Evolutionary conservation across 805 yeast species (phyloP), one percentile per base, ranked within the genome.

Genomic region (Metahyphopichia silvanorum): DNA sequence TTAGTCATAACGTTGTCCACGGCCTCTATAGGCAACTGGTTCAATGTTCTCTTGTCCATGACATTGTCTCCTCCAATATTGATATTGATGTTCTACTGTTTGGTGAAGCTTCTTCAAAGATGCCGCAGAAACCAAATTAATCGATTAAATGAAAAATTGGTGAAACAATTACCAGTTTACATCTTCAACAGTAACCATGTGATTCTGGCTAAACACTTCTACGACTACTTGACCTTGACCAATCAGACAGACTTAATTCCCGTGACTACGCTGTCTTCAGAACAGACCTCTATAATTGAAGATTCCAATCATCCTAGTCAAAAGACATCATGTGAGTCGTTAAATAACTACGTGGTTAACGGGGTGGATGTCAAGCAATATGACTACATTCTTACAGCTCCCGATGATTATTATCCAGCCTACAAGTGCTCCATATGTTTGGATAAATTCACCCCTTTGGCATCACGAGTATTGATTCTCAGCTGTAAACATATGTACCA

Each of bases 401-500:
- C 63, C 5, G 40, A 48, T 21, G 65, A 61, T 43, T 61, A 56
- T 35, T 61, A 43, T 30, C 67, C 72, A 1, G 55, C 78, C 1
- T 72, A 62, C 40, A 78, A 75, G 50, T 79, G 85, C 47, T 72
- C 76, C 16, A 77, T 79, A 16, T 79, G 85, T 43, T 62, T 79
- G 25, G 82, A 73, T 28, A 69, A 63, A 39, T 78, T 71, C 44
- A 53, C 58, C 8, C 69, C 71, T 11, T 66, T 75, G 20, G 59
- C 56, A 34, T 62, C 74, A 15, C 57, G 61, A 29, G 76, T 79
- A 13, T 60, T 77, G 56, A 60, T 69, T 15, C 59, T 79, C 30
- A 78, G 77, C 6, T 79, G 85, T 48, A 71, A 72, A 32, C 85
- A 79, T 50, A 74, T 77, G 40, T 79, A 69, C 55, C 85, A 79